Evolutionary conservation across 1,284 basidiomycete genomes (phyloP), one percentile per base, ranked within the genome.

Genomic region (Ganoderma resinaceum): DNA sequence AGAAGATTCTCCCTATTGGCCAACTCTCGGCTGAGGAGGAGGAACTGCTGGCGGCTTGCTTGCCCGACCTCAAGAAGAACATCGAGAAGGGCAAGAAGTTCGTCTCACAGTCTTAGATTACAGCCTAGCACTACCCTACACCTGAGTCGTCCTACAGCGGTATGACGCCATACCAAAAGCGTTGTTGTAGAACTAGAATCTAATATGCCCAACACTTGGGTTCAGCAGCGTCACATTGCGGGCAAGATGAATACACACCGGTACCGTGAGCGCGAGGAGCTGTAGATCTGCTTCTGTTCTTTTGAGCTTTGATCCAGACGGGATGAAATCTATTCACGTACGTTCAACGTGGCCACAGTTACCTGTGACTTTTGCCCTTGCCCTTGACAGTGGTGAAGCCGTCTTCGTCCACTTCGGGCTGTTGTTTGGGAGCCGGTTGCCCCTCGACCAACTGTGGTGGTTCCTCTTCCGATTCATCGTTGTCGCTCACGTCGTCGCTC

Each of bases 61-160:
- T 97, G 78, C 95, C 95, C 72, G 95, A 97, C 80, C 89, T 97
- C 78, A 94, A 94, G 89, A 96, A 95, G 90, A 98, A 98, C 91
- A 97, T 98, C 78, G 91, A 94, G 83, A 97, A 96, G 91, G 96
- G 95, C 83, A 91, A 89, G 82, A 86, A 89, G 69, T 96, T 97
- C 77, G 92, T 91, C 77, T 76, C 77, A 62, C 72, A 75, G 69
- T 72, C 73, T 49, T 75, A 73, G 67, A 70, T n/a, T 64, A 33
- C 35, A 20, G 31, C 12, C 26, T 38, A n/a, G 26, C 31, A 60
- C n/a, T 49, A 61, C 57, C 38, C 38, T 66, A 70, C 37, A 61
- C 46, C 14, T 14, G 46, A 52, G 55, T 60, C 33, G 29, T 29
- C 58, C 26, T 61, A 57, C 59, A 26, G 35, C 49, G 55, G 66